Base-by-base conservation (phyloP, 805 yeast genomes). In the Torulaspora microellipsoides region DNA sequence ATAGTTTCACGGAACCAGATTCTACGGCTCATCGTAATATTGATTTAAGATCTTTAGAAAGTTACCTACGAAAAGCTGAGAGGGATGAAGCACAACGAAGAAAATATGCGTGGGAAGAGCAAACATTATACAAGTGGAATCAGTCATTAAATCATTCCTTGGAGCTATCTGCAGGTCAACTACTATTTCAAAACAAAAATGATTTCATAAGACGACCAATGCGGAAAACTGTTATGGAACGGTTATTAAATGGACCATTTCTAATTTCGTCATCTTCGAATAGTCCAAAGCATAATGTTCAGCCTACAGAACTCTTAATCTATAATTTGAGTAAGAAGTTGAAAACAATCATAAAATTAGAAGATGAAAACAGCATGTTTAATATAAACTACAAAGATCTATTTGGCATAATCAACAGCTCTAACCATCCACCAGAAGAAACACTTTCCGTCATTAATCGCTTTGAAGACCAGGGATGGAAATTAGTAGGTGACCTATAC, bases 401-500 rank as follows among this genome's bases (percentile, higher is more conserved):
- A 31, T 53, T 60, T 40, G 55, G 52, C 2, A 53, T 62, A 15
- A 51, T 61, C 8, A 60, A 61, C 39, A 49, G 53, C 25, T 46
- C 57, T 15, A 40, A 43, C 7, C 28, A 34, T 11, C 36, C 59
- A 4, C 65, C 65, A 5, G 64, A 62, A 14, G 56, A 51, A n/a
- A 43, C 53, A 3, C 39, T 59, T 17, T 31, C 45, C 8, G 25
- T 47, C n/a, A 50, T 64, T 0, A 53, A 56, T 17, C 33, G 43
- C 11, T 42, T 53, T 6, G 55, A 59, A 42, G 30, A 27, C 15
- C 40, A 55, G 27, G 54, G 56, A 14, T 63, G 67, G 67, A 42
- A 47, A 32, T 38, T 58, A 8, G 28, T 59, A 1, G 67, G 67
- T 3, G 56, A 50, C 28, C 34, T 52, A 5, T 47, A 49, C 20